These are phyloP conservation scores for Closterium sp. DNA, from an alignment of 139 green algal genomes.

Conservation along the genomic window DNA sequence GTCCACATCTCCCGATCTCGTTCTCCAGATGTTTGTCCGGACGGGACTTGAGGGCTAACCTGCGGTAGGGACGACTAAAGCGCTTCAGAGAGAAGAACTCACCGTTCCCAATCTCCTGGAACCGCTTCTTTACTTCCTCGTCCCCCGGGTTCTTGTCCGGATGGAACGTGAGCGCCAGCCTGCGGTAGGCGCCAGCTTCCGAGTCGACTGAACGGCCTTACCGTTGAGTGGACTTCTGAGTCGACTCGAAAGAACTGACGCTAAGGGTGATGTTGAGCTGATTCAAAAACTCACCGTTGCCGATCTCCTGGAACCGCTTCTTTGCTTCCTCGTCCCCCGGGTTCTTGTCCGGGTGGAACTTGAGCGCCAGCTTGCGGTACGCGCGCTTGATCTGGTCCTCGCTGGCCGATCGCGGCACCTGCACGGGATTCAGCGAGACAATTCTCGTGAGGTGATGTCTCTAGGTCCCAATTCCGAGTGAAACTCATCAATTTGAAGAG, in stretches of 20 bases:
- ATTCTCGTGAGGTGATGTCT: no score
- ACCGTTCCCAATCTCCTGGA: conserved; percentile 85
- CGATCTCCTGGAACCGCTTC: conserved; percentile 95
- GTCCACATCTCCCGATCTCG: no score
- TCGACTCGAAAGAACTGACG: no score
- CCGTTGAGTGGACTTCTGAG: no score
- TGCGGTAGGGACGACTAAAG: no score
- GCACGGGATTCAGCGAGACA: conserved; percentile 47
- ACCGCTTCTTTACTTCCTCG: conserved; percentile 82
- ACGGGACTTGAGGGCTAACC: no score
- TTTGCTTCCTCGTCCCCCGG: conserved; percentile 84
- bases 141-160: conserved; percentile 89
- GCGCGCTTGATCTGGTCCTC: conserved; percentile 90
- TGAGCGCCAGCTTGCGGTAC: conserved; percentile 92
- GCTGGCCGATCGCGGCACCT: conserved; percentile 70
- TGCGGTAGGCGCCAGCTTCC: conserved; percentile 91
- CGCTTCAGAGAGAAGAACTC: no score
- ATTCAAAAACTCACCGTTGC: conserved; percentile 63
- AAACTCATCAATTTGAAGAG: no score
- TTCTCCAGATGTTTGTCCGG: no score
- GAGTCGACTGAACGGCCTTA: no score
- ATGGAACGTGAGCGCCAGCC: conserved; percentile 95
- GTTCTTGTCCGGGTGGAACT: conserved; percentile 93
- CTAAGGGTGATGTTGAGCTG: no score
- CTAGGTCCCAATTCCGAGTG: no score